phyloP scores from a whole-genome alignment of 2,329 filamentous ascomycete species.

The Aspergillus pseudoviridinutans region DNA sequence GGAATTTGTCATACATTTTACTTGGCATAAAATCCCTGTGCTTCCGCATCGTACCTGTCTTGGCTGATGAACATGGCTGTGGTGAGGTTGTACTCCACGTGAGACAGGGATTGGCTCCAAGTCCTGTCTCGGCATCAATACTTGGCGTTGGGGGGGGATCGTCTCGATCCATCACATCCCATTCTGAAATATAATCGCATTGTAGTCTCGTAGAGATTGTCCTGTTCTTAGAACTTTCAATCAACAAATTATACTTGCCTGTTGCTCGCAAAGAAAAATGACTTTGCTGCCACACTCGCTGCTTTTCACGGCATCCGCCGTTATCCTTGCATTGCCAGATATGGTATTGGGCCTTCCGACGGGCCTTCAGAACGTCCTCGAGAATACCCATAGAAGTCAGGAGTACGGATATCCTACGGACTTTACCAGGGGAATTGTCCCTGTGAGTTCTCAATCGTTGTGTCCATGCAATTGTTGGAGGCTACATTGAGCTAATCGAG shows the following conservation, averaged over 20 bases:
- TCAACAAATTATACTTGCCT: neutral
- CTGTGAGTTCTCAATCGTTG: slow-evolving; percentile 37
- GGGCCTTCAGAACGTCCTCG: slow-evolving; percentile 53
- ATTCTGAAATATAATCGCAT: neutral
- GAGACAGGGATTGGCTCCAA: slow-evolving; percentile 13
- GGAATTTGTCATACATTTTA: neutral
- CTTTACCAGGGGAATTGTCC: slow-evolving; percentile 57
- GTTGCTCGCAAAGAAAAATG: neutral
- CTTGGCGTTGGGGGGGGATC: neutral
- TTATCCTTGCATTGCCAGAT: slow-evolving; percentile 20
- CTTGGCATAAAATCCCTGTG: no score
- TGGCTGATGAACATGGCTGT: neutral
- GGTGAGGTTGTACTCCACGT: slow-evolving; percentile 7
- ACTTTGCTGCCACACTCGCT: slow-evolving; percentile 12
- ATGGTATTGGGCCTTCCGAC: slow-evolving; percentile 35
- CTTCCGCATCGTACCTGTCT: neutral
- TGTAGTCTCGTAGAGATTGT: neutral
- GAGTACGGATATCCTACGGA: slow-evolving; percentile 60
- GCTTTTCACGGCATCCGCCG: slow-evolving; percentile 17
- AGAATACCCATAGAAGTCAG: slow-evolving; percentile 49
- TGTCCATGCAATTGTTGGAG: neutral
- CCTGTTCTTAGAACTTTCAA: neutral
- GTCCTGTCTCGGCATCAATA: neutral
- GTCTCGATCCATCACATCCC: neutral
- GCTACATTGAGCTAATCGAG: neutral